Conservation (phyloP, 1,284 basidiomycete genomes). For the Apiotrichum sp. region DNA sequence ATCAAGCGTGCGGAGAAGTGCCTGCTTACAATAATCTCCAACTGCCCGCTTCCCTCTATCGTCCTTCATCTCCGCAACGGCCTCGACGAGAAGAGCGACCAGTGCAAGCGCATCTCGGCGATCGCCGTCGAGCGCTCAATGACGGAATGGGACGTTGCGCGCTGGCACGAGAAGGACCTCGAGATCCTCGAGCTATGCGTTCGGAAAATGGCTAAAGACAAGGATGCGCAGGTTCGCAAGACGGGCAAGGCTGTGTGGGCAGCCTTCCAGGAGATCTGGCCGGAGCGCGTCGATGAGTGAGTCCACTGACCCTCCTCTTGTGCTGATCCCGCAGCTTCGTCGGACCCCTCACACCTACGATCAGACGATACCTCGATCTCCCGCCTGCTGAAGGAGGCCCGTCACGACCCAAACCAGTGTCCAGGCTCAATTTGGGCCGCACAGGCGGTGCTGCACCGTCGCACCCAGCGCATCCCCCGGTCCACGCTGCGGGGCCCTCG, state of each 20-base stretch:
- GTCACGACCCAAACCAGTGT: slow-evolving; percentile 10
- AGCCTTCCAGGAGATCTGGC: slow-evolving; percentile 44
- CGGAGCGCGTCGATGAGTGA: slow-evolving; percentile 48
- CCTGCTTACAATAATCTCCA: slow-evolving; percentile 46
- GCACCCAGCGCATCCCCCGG: background rate
- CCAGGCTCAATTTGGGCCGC: slow-evolving; percentile 2
- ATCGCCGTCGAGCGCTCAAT: slow-evolving; percentile 28
- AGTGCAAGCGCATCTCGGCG: slow-evolving; percentile 38
- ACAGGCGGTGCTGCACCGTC: slow-evolving; percentile 5
- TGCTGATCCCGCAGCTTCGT: slow-evolving; percentile 38
- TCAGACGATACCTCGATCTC: slow-evolving; percentile 47
- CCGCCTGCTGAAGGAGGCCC: slow-evolving; percentile 19
- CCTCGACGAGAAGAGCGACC: slow-evolving; percentile 44
- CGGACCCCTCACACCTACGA: slow-evolving; percentile 48
- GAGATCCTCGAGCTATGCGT: slow-evolving; percentile 45
- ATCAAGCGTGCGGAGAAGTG: slow-evolving; percentile 49
- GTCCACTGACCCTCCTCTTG: slow-evolving; percentile 11
- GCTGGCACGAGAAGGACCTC: slow-evolving; percentile 36
- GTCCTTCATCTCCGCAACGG: slow-evolving; percentile 43
- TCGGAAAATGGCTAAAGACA: slow-evolving; percentile 47
- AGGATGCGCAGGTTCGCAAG: slow-evolving; percentile 49
- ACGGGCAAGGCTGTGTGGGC: slow-evolving; percentile 48
- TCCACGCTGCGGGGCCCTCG: background rate
- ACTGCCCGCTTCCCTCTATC: slow-evolving; percentile 44
- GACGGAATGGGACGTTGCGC: slow-evolving; percentile 31